Evolutionary conservation across 495 filamentous ascomycete species (phyloP).

Genomic region (Tuber magnatum): DNA sequence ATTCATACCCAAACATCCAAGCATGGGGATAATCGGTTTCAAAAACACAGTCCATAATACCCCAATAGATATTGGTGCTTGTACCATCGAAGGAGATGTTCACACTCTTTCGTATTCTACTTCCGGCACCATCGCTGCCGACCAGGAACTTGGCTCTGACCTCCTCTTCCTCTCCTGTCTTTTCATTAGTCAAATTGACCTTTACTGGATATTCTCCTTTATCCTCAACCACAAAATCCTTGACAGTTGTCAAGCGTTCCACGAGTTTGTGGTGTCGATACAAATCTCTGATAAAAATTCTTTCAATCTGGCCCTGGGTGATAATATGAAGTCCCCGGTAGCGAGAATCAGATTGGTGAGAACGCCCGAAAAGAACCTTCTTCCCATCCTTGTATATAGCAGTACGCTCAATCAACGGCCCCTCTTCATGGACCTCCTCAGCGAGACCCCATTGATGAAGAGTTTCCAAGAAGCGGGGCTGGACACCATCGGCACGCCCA

Average conservation of each 20-base stretch:
- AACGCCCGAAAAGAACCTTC: constrained; percentile 34
- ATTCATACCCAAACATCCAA: constrained; percentile 41
- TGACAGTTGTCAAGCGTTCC: constrained; percentile 38
- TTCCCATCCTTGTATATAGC: constrained; percentile 42
- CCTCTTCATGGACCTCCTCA: constrained; percentile 42
- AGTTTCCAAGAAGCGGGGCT: constrained; percentile 43
- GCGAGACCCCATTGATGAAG: constrained; percentile 42
- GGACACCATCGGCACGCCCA: constrained; percentile 43
- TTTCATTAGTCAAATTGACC: constrained; percentile 25
- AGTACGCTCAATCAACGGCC: constrained; percentile 43
- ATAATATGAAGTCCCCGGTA: constrained; percentile 44
- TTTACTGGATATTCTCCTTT: constrained; percentile 24
- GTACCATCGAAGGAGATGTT: constrained; percentile 43
- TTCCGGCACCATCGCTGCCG: constrained; percentile 43
- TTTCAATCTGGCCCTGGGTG: constrained; percentile 44
- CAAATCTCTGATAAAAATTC: constrained; percentile 43
- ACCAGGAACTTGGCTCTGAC: constrained; percentile 42
- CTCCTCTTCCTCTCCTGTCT: constrained; percentile 32
- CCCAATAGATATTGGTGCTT: constrained; percentile 45
- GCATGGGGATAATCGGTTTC: constrained; percentile 44
- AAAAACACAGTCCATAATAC: constrained; percentile 44
- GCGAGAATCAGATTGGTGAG: constrained; percentile 42
- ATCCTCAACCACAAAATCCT: constrained; percentile 23
- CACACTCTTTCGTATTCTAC: constrained; percentile 39
- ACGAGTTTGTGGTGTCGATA: constrained; percentile 41